Evolutionary conservation across 2,329 filamentous ascomycete species (phyloP).

Genomic region (Hortaea sp.): DNA sequence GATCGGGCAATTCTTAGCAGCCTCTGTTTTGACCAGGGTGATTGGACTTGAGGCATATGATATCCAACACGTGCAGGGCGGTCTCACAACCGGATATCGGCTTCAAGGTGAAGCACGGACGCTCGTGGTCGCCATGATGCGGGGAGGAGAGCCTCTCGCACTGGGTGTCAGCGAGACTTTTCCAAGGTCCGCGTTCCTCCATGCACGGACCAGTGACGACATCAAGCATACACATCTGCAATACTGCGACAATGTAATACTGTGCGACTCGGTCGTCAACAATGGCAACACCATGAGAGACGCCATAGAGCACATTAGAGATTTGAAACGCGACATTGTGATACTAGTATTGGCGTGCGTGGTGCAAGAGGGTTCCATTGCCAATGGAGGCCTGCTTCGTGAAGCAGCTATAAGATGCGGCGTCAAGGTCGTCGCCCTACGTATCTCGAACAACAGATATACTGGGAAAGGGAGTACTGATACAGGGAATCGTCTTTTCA

Average conservation of each 20-base stretch:
- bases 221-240: conserved; percentile 35
- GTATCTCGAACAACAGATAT: conserved; percentile 48
- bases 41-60: conserved; percentile 41
- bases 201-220: conserved; percentile 33
- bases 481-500: conserved; percentile 51
- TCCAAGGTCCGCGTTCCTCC: conserved; percentile 42
- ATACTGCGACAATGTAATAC: conserved; percentile 33
- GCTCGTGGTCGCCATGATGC: conserved; percentile 50
- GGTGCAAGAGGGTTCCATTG: conserved; percentile 33
- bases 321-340: conserved; percentile 27
- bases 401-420: neutral
- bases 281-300: conserved; percentile 41
- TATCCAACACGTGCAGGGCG: conserved; percentile 45
- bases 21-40: conserved; percentile 35
- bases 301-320: conserved; percentile 40
- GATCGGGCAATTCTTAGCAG: conserved; percentile 46
- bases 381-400: conserved; percentile 9
- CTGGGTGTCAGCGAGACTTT: conserved; percentile 46
- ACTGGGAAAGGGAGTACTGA: conserved; percentile 44
- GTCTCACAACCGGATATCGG: conserved; percentile 32
- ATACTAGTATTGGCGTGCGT: conserved; percentile 49
- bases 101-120: conserved; percentile 41
- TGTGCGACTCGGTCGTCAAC: conserved; percentile 55
- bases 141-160: conserved; percentile 53
- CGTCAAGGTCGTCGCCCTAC: conserved; percentile 39